Percentiles rank a stretch among this genome's conserved stretches.
Conservation (phyloP, 192 early-diverging fungal species). For the Backusella australiensis region DNA sequence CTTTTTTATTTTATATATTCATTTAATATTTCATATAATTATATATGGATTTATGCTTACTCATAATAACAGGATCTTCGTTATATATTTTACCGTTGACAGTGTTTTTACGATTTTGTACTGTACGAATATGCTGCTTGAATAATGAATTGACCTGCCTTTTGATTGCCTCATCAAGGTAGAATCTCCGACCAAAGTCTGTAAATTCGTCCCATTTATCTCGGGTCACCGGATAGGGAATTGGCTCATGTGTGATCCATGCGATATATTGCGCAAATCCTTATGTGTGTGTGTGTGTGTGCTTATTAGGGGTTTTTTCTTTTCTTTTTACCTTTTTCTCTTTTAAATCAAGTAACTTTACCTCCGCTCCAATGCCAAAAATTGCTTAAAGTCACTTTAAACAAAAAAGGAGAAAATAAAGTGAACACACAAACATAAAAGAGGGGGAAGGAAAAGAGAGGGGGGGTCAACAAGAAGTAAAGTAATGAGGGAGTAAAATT, state of each 20-base stretch:
- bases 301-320: neutral
- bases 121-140: slow-evolving; percentile 40
- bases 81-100: slow-evolving; percentile 48
- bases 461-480: neutral
- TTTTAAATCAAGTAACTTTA: slow-evolving; percentile 6
- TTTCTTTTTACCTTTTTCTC: neutral
- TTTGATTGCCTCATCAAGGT: slow-evolving; percentile 34
- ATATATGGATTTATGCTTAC: neutral
- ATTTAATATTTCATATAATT: neutral
- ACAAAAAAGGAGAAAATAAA: neutral
- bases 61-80: slow-evolving; percentile 54
- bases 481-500: slow-evolving; percentile 1
- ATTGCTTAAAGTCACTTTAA: slow-evolving; percentile 48
- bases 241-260: slow-evolving; percentile 49
- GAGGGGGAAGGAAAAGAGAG: neutral
- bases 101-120: slow-evolving; percentile 47
- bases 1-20: slow-evolving; percentile 7
- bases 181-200: slow-evolving; percentile 50
- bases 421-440: neutral
- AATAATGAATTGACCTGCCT: slow-evolving; percentile 38
- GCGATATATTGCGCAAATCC: slow-evolving; percentile 55
- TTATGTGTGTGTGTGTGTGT: too few relatives aligned
- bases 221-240: slow-evolving; percentile 54
- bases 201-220: slow-evolving; percentile 45
- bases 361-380: slow-evolving; percentile 77